Base-by-base conservation (phyloP, 2,329 filamentous ascomycete species). In the Colletotrichum sidae region DNA sequence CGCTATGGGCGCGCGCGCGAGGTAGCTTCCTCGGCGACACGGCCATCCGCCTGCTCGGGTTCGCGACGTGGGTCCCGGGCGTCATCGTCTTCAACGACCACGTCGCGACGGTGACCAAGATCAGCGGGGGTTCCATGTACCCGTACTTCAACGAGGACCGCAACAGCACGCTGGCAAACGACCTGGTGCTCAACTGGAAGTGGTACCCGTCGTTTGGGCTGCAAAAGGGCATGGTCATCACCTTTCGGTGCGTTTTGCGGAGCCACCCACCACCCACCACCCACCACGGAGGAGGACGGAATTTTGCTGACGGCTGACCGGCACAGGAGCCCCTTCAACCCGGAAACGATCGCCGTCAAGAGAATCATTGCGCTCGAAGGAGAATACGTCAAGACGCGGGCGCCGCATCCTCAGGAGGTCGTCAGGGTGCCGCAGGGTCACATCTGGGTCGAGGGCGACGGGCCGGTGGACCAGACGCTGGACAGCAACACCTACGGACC, bases 171-270 rank as follows among this genome's bases (percentile, higher is more conserved):
- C 80, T 80, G 68, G 74, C 76, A 42, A 76, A 82, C 55, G 88
- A 91, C 68, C 65, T 86, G n/a, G 84, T 88, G 38, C 75, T 89
- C 68, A 86, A 84, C 60, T 84, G 80, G 72, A 90, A 89, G 73
- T 84, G 85, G 75, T 84, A 85, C 66, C 83, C 87, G 33, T 83
- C 85, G 63, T 78, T 86, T 51, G 81, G 84, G 35, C 72, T 94
- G 42, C 78, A 87, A 73, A 83, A 91, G 67, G 92, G 92, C 60
- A 93, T 93, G 88, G 80, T 95, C 49, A 88, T 95, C 61, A 90
- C 88, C 10, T 88, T 94, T 71, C 82, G 86, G 89, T 90, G 75
- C 33, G 83, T 71, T 33, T 46, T 17, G 8, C n/a, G 8, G 8
- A 10, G 51, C 33, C 35, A 17, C 15, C 15, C 15, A 17, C 15